A percentile compares a stretch with the other conserved stretches of the same genome.
Conservation (phyloP, 1,284 basidiomycete species). For the Microbotryum violaceum region DNA sequence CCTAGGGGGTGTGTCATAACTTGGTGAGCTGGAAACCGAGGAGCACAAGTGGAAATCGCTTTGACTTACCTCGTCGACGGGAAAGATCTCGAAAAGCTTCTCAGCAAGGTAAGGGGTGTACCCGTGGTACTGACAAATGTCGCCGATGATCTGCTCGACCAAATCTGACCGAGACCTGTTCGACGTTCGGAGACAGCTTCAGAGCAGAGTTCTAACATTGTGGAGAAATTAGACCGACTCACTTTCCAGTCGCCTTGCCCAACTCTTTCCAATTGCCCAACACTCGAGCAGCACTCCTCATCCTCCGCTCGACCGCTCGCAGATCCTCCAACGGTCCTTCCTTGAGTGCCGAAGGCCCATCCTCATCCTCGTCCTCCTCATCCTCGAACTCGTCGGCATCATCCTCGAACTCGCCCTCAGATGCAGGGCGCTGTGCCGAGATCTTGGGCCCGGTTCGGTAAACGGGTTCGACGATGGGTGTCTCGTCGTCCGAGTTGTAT, state of each 20-base stretch:
- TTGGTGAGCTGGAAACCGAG: neutral
- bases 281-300: slow-evolving; percentile 78
- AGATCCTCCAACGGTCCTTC: slow-evolving; percentile 66
- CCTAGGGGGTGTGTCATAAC: slow-evolving; percentile 47
- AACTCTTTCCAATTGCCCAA: slow-evolving; percentile 64
- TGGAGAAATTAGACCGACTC: slow-evolving; percentile 36
- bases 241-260: slow-evolving; percentile 63
- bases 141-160: slow-evolving; percentile 73
- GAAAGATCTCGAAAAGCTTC: slow-evolving; percentile 90
- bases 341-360: slow-evolving; percentile 59
- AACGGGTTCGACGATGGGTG: slow-evolving; percentile 12
- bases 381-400: slow-evolving; percentile 32
- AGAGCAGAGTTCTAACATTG: neutral
- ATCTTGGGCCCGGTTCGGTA: neutral
- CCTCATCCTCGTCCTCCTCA: slow-evolving; percentile 47
- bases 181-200: slow-evolving; percentile 11
- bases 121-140: slow-evolving; percentile 91
- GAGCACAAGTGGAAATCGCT: neutral
- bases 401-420: slow-evolving; percentile 19
- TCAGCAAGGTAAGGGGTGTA: slow-evolving; percentile 94
- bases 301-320: slow-evolving; percentile 74
- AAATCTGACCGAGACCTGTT: slow-evolving; percentile 78
- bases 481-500: slow-evolving; percentile 29
- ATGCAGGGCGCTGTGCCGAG: slow-evolving; percentile 1
- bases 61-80: slow-evolving; percentile 69